These are phyloP conservation scores for Capsella bursapastoris DNA, from an alignment of 345 rosid species.

Conservation along the genomic window DNA sequence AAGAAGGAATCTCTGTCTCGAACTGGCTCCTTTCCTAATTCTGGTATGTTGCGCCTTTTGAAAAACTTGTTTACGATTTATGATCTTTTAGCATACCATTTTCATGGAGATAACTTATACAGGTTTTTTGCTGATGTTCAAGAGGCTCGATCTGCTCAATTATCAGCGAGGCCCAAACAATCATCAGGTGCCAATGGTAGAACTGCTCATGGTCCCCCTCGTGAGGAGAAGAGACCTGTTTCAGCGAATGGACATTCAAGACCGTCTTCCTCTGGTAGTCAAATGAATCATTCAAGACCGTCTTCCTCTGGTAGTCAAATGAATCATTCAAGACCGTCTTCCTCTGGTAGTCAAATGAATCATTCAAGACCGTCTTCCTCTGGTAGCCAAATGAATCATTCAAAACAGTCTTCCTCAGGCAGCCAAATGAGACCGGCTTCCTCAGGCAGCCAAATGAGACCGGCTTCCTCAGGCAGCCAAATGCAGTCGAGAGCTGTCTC, in stretches of 20 bases:
- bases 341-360: constrained; percentile 22
- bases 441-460: constrained; percentile 19
- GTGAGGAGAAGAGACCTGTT: constrained; percentile 55
- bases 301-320: constrained; percentile 46
- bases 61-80: constrained; percentile 26
- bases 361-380: constrained; percentile 23
- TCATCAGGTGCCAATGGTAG: constrained; percentile 52
- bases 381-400: constrained; percentile 42
- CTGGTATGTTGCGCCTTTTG: constrained; percentile 58
- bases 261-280: constrained; percentile 49
- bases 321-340: constrained; percentile 22
- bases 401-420: constrained; percentile 28
- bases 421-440: constrained; percentile 45
- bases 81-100: constrained; percentile 51
- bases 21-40: constrained; percentile 48
- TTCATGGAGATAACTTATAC: constrained; percentile 70
- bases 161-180: constrained; percentile 58
- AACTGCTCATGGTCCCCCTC: constrained; percentile 45
- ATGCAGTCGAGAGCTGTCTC: constrained; percentile 29
- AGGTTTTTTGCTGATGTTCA: constrained; percentile 76
- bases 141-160: constrained; percentile 68
- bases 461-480: constrained; percentile 27
- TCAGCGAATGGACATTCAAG: constrained; percentile 51
- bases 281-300: constrained; percentile 45
- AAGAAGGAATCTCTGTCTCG: constrained; percentile 55